Percentiles rank a stretch among this genome's conserved stretches.
Conservation (phyloP, 1,139 yeast species). For the Kurtzmaniella quercitrusa region DNA sequence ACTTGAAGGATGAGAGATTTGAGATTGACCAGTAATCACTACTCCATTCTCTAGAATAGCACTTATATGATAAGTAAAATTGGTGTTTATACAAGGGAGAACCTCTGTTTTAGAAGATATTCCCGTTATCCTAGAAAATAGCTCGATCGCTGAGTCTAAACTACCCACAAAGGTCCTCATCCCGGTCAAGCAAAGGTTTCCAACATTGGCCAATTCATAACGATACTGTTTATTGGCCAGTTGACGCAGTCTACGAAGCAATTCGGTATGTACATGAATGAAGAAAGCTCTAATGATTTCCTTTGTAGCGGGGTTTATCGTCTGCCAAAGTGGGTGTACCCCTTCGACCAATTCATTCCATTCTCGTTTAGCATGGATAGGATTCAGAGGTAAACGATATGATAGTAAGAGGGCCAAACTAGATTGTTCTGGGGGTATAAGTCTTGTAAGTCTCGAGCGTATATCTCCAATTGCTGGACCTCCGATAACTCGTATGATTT, state of each 20-base stretch:
- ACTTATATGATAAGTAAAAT: conserved; percentile 81
- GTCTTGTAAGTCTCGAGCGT: conserved; percentile 72
- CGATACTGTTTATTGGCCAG: conserved; percentile 49
- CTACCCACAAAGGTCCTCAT: conserved; percentile 80
- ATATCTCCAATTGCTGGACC: conserved; percentile 96
- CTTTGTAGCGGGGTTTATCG: conserved; percentile 56
- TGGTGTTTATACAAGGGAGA: conserved; percentile 79
- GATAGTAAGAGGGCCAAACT: conserved; percentile 49
- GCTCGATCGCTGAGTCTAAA: conserved; percentile 77
- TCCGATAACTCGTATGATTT: conserved; percentile 81
- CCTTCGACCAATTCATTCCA: conserved; percentile 85
- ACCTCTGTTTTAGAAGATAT: conserved; percentile 56
- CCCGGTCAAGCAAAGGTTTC: conserved; percentile 81
- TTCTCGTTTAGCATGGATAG: conserved; percentile 55
- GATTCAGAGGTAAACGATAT: conserved; percentile 54
- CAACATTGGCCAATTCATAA: conserved; percentile 77
- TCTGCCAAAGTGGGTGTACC: conserved; percentile 64
- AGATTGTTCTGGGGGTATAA: conserved; percentile 51
- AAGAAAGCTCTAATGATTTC: conserved; percentile 76
- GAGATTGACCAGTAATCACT: conserved; percentile 88
- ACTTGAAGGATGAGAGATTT: conserved; percentile 78
- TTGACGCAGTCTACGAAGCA: conserved; percentile 60
- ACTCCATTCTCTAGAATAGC: conserved; percentile 69
- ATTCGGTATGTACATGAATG: conserved; percentile 73
- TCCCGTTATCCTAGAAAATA: conserved; percentile 63